A percentile compares a stretch with the other conserved stretches of the same genome.
Evolutionary conservation across 805 yeast species (phyloP).

Genomic region (Metschnikowia peoriensis): DNA sequence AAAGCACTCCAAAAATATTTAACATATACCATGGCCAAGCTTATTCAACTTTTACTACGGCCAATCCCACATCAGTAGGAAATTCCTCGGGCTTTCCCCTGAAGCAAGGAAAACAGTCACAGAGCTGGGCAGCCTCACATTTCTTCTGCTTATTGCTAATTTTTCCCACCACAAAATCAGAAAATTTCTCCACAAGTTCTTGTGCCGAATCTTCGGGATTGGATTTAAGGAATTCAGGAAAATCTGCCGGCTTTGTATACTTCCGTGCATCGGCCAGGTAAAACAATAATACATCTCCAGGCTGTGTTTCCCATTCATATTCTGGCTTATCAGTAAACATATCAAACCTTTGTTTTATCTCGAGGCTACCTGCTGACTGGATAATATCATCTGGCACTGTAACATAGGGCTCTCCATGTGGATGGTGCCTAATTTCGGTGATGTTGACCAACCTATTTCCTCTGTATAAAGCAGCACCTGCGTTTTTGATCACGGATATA

Average conservation of each 20-base stretch:
- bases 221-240: background rate
- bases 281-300: slow-evolving; percentile 4
- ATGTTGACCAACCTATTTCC: background rate
- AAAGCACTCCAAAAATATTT: too few relatives aligned
- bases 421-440: background rate
- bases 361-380: background rate
- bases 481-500: background rate
- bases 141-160: background rate
- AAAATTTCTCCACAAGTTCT: slow-evolving; percentile 1
- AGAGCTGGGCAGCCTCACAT: background rate
- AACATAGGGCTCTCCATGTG: slow-evolving; percentile 2
- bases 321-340: background rate
- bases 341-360: background rate
- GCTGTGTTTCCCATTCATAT: background rate
- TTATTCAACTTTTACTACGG: slow-evolving; percentile 3
- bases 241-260: background rate
- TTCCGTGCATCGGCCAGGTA: background rate
- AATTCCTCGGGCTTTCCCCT: background rate
- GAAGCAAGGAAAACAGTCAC: background rate
- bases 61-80: slow-evolving; percentile 7
- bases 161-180: background rate
- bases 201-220: background rate
- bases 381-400: background rate
- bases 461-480: background rate
- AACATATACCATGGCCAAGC: background rate